Conservation (phyloP, 164 flowering plant genomes). For the Umbilicus rupestris region DNA sequence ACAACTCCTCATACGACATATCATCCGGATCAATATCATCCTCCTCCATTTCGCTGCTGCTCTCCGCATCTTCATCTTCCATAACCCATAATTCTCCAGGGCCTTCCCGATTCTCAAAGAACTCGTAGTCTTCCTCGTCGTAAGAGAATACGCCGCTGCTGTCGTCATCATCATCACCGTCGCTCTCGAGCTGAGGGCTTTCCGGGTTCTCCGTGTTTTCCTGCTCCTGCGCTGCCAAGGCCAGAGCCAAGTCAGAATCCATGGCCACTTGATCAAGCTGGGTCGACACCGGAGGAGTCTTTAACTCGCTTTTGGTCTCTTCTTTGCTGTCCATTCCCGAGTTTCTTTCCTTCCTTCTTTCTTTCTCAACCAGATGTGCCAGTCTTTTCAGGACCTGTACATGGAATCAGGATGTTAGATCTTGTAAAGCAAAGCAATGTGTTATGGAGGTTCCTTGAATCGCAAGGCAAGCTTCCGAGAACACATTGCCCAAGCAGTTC, state of each 20-base stretch:
- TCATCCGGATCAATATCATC: conserved; percentile 29
- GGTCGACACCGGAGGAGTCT: conserved; percentile 1
- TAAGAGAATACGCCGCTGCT: conserved; percentile 8
- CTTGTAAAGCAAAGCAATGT: background rate
- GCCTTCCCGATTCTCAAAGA: conserved; percentile 13
- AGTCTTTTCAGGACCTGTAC: no score
- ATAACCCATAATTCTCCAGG: conserved; percentile 12
- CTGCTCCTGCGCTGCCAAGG: conserved; percentile 22
- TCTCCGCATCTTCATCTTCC: conserved; percentile 13
- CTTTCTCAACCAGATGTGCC: background rate
- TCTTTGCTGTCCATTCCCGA: conserved; percentile 14
- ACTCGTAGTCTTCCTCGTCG: conserved; percentile 13
- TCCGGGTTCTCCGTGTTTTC: conserved; percentile 12
- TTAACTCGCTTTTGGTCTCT: conserved; percentile 13
- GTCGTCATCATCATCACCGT: conserved; percentile 15
- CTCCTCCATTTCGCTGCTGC: conserved; percentile 18
- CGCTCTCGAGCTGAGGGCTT: conserved; percentile 4
- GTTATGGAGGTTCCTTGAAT: conserved; percentile 7
- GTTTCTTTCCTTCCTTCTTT: background rate
- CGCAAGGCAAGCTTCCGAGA: conserved; percentile 4
- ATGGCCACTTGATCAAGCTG: conserved; percentile 14
- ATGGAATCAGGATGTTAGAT: background rate
- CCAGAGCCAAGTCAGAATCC: conserved; percentile 19
- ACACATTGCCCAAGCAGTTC: background rate
- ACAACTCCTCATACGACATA: conserved; percentile 22